A percentile compares a stretch with the other conserved stretches of the same genome.
phyloP scores from a whole-genome alignment of 176 grass and related monocot genomes.

The Oryza punctata region DNA sequence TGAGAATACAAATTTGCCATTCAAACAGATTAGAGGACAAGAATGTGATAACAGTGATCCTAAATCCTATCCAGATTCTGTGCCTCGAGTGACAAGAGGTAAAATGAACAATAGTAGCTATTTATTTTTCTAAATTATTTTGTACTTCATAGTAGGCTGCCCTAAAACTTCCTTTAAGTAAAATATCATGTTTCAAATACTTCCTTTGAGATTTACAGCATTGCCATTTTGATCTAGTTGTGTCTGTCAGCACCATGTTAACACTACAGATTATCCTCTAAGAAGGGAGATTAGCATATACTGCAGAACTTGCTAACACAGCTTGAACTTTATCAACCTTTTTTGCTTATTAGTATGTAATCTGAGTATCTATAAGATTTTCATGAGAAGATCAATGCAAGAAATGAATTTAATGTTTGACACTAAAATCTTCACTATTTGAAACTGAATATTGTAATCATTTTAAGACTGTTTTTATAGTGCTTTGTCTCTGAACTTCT shows the following conservation, averaged over 20 bases:
- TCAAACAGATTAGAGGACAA: constrained; percentile 51
- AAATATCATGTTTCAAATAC: background rate
- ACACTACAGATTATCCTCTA: constrained; percentile 10
- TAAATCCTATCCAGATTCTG: constrained; percentile 51
- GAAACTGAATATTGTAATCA: constrained; percentile 26
- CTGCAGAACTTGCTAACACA: background rate
- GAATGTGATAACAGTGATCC: constrained; percentile 56
- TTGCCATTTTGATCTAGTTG: constrained; percentile 30
- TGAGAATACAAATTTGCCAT: constrained; percentile 38
- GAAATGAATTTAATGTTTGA: constrained; percentile 17
- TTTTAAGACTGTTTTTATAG: constrained; percentile 4
- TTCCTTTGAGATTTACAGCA: constrained; percentile 20
- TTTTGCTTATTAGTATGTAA: constrained; percentile 8
- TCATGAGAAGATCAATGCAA: constrained; percentile 7
- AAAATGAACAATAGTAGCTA: constrained; percentile 31
- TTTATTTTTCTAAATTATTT: constrained; percentile 28
- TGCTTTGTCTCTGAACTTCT: constrained; percentile 10
- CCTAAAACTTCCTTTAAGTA: constrained; percentile 30
- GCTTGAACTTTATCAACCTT: constrained; percentile 31
- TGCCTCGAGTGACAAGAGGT: constrained; percentile 58
- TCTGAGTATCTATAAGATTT: constrained; percentile 14
- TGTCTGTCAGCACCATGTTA: constrained; percentile 34
- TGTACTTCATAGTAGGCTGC: constrained; percentile 6
- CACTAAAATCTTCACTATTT: constrained; percentile 15
- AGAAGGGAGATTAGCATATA: constrained; percentile 22